Conservation (phyloP, 805 yeast species). For the Peterozyma xylosa region DNA sequence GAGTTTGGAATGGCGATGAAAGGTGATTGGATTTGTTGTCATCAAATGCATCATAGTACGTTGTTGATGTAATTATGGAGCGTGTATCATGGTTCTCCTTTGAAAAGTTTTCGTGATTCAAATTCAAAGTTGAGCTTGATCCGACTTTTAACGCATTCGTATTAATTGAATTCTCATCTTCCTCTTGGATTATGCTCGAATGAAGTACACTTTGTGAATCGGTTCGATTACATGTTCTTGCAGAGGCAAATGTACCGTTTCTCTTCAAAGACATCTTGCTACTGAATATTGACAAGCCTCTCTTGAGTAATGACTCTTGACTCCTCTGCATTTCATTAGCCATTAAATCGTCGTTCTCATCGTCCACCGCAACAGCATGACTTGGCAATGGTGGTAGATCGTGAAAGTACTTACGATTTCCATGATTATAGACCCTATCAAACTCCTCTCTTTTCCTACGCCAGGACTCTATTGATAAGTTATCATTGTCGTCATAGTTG, state of each 20-base stretch:
- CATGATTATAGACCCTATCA: slow-evolving; percentile 18
- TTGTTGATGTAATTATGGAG: slow-evolving; percentile 5
- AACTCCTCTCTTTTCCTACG: slow-evolving; percentile 40
- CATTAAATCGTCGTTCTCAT: not conserved
- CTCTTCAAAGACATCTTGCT: slow-evolving; percentile 5
- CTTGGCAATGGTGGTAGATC: slow-evolving; percentile 1
- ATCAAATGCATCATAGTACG: slow-evolving; percentile 4
- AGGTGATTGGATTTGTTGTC: not conserved
- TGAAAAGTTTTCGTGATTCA: not conserved
- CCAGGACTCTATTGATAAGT: slow-evolving; percentile 45
- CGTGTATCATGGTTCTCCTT: slow-evolving; percentile 3
- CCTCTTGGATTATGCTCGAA: too few relatives aligned
- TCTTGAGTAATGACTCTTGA: slow-evolving; percentile 10
- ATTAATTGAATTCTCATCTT: too few relatives aligned
- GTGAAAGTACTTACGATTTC: not conserved
- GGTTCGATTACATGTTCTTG: not conserved
- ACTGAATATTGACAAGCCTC: slow-evolving; percentile 22
- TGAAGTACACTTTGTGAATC: not conserved
- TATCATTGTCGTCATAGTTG: slow-evolving; percentile 30
- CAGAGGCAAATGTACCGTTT: not conserved
- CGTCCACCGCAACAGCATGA: not conserved
- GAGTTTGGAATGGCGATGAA: slow-evolving; percentile 4
- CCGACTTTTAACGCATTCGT: not conserved
- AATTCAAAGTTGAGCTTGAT: slow-evolving; percentile 8
- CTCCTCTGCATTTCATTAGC: slow-evolving; percentile 2